phyloP scores from a whole-genome alignment of 2,329 filamentous ascomycete species.

The Allantophomopsis cytisporea region DNA sequence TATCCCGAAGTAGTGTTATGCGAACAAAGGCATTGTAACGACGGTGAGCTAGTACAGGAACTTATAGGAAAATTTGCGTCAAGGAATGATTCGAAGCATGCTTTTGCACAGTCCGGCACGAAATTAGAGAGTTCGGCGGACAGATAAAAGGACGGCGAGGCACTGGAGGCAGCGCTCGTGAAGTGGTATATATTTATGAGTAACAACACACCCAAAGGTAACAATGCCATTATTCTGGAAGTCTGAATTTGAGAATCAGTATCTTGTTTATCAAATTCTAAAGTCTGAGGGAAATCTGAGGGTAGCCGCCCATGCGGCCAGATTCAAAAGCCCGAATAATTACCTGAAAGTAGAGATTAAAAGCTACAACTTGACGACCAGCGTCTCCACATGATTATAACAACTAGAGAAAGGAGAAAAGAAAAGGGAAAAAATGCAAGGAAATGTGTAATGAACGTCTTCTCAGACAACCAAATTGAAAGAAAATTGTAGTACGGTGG shows the following conservation, averaged over 20 bases:
- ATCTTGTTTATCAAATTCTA: no score
- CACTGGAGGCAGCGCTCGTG: not conserved
- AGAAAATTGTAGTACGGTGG: no score
- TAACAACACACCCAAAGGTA: slow-evolving; percentile 15
- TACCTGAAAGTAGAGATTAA: slow-evolving; percentile 14
- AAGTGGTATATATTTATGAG: slow-evolving; percentile 10
- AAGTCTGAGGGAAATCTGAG: not conserved
- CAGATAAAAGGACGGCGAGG: slow-evolving; percentile 6
- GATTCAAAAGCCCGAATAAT: slow-evolving; percentile 5
- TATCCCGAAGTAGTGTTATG: slow-evolving; percentile 44
- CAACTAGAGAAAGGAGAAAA: slow-evolving; percentile 19
- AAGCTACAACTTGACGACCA: slow-evolving; percentile 15
- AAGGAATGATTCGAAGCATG: slow-evolving; percentile 51
- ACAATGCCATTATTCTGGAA: slow-evolving; percentile 17
- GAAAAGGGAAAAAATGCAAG: not conserved
- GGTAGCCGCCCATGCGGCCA: not conserved
- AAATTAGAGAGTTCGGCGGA: slow-evolving; percentile 14
- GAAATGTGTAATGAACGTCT: no score
- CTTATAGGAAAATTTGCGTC: slow-evolving; percentile 38
- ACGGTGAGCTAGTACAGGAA: slow-evolving; percentile 32
- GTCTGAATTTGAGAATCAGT: not conserved
- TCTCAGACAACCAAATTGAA: no score
- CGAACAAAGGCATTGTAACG: slow-evolving; percentile 51
- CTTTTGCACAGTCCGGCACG: slow-evolving; percentile 34
- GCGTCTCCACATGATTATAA: slow-evolving; percentile 20